phyloP scores from a whole-genome alignment of 345 rosid genomes.

The Cardiospermum halicacabum region DNA sequence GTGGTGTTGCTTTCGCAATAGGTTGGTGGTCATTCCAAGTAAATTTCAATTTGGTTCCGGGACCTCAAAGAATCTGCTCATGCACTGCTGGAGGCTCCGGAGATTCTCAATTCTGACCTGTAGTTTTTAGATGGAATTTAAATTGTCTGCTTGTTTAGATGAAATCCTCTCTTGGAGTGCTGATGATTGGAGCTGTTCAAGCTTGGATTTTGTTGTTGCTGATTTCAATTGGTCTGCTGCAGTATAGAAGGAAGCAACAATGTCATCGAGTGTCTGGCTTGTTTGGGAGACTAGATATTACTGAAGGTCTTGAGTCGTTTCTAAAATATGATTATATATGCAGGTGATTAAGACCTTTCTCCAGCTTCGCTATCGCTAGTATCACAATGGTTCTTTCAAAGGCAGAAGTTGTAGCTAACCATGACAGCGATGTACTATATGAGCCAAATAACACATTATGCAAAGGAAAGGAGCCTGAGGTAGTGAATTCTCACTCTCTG shows the following conservation, averaged over 20 bases:
- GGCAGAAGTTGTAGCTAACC: slow-evolving; percentile 31
- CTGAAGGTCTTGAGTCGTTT: slow-evolving; percentile 20
- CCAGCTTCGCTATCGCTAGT: slow-evolving; percentile 32
- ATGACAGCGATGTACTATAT: slow-evolving; percentile 18
- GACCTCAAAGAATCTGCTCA: slow-evolving; percentile 49
- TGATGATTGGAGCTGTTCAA: slow-evolving; percentile 63
- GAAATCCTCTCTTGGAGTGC: slow-evolving; percentile 54
- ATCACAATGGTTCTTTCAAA: slow-evolving; percentile 24
- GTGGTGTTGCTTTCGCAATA: slow-evolving; percentile 66
- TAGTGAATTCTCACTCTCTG: slow-evolving; percentile 9
- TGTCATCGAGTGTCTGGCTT: slow-evolving; percentile 61
- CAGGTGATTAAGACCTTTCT: slow-evolving; percentile 48
- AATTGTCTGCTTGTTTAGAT: slow-evolving; percentile 49
- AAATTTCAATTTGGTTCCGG: slow-evolving; percentile 42
- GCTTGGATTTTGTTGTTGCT: slow-evolving; percentile 55
- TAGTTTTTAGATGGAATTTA: slow-evolving; percentile 29
- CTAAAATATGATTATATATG: slow-evolving; percentile 45
- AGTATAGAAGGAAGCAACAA: slow-evolving; percentile 59
- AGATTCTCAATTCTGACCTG: slow-evolving; percentile 40
- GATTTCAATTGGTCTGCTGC: slow-evolving; percentile 56
- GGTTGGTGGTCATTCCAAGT: slow-evolving; percentile 54
- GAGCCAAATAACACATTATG: slow-evolving; percentile 4
- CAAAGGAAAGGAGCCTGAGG: slow-evolving; percentile 16
- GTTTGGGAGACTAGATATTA: slow-evolving; percentile 43
- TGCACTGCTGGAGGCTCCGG: slow-evolving; percentile 47